Base-by-base conservation (phyloP, 164 flowering plant genomes). In the Houttuynia cordata region DNA sequence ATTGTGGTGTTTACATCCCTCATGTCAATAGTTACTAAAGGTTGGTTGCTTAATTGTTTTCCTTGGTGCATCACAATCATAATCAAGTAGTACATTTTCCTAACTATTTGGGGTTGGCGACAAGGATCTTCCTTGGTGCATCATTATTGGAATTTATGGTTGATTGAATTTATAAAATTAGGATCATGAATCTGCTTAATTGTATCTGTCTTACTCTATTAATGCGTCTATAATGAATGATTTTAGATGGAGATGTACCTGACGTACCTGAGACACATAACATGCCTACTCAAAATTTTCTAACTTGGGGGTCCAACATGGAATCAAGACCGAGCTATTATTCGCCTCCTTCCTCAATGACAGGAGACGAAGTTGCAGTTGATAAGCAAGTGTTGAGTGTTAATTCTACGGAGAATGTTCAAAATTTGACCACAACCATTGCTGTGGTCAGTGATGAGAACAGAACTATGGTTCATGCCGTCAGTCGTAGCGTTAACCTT, bases 191-290 rank as follows among this genome's bases (percentile, higher is more conserved):
- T 2, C 14, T 12, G 49, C 49, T 12, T 12, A 45, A 12, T 17
- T 12, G 49, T 10, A 45, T 45, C 49, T 8, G 49, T 45, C 14
- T n/a, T n/a, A n/a, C n/a, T n/a, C n/a, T n/a, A 12, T 7, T 45
- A 17, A 45, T 17, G 49, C 49, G 14, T 45, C 14, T 10, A 3
- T 3, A 45, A 12, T 45, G 24, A 10, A 8, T 12, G 9, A 59
- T 60, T 45, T 52, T 71, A 75, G 78, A 75, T 51, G 71, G 64
- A 20, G 73, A 68, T 61, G 62, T 58, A 54, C 37, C 56, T 24
- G 64, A 51, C 24, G 69, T 30, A 18, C 42, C 54, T 60, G 61
- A 63, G 60, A 60, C 64, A 56, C 68, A 50, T 45, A 55, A 41
- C 22, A 62, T 64, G 57, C 55, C 71, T 65, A 51, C 67, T 62